Percentiles rank a stretch among this genome's conserved stretches.
phyloP scores from a whole-genome alignment of 441 rosid species.

The Croton laevigatus region DNA sequence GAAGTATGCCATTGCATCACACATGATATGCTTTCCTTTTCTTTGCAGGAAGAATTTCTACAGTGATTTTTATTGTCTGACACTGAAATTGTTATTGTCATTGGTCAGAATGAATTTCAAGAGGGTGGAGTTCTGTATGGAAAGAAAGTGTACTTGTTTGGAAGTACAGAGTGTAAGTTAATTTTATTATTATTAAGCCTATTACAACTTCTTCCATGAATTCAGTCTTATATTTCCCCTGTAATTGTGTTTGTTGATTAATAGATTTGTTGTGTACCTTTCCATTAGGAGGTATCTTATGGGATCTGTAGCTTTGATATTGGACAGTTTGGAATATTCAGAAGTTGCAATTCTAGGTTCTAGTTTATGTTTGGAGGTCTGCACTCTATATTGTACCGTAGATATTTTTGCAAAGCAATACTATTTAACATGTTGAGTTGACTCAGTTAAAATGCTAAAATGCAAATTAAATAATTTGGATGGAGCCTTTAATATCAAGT shows the following conservation, averaged over 20 bases:
- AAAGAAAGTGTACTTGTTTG: constrained; percentile 79
- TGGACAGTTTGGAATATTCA: neutral
- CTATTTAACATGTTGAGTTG: neutral
- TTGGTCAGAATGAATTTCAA: constrained; percentile 79
- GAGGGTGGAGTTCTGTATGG: constrained; percentile 81
- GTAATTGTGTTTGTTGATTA: neutral
- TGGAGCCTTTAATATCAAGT: neutral
- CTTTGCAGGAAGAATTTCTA: neutral
- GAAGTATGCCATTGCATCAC: constrained; percentile 58
- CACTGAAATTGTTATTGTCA: constrained; percentile 18
- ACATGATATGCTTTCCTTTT: constrained; percentile 9
- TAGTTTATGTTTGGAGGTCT: neutral
- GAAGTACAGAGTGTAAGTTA: constrained; percentile 91
- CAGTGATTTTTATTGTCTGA: neutral
- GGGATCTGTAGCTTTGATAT: neutral
- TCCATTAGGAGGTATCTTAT: neutral
- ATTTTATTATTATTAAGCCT: neutral
- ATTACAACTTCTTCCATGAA: neutral
- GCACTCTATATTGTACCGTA: neutral
- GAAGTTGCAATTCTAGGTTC: neutral
- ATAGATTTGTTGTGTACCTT: neutral
- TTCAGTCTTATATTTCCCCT: neutral
- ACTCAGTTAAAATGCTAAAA: neutral
- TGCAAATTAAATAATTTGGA: neutral
- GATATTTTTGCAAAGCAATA: neutral